Evolutionary conservation across 163 green algal species (phyloP).

Genomic region (Scenedesmus sp.): DNA sequence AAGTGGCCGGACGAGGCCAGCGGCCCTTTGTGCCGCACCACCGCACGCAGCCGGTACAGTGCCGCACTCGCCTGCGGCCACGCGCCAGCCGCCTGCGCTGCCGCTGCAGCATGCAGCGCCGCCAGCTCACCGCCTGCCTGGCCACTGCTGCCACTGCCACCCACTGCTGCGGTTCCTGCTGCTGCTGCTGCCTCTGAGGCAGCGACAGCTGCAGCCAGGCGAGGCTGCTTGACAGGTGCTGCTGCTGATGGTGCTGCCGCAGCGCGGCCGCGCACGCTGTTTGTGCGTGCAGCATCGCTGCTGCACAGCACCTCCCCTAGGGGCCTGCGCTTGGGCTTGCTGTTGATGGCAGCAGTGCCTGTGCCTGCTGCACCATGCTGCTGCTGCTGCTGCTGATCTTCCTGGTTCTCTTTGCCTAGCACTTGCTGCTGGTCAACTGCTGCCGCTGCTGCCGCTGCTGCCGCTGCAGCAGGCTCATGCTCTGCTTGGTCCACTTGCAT

Average conservation of each 20-base stretch:
- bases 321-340: neutral
- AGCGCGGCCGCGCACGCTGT: neutral
- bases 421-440: neutral
- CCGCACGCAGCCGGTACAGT: slow-evolving; percentile 26
- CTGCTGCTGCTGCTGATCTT: neutral
- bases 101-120: neutral
- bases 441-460: slow-evolving; percentile 23
- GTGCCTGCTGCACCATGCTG: neutral
- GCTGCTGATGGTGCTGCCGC: neutral
- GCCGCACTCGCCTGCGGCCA: slow-evolving; percentile 26
- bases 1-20: slow-evolving; percentile 43
- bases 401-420: neutral
- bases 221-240: slow-evolving; percentile 21
- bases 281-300: neutral
- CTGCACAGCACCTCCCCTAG: slow-evolving; percentile 29
- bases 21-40: slow-evolving; percentile 48
- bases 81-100: neutral
- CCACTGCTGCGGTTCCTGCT: slow-evolving; percentile 7
- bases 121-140: neutral
- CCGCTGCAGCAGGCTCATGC: neutral
- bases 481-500: slow-evolving; percentile 2
- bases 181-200: slow-evolving; percentile 18
- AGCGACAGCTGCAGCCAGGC: neutral
- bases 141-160: neutral
- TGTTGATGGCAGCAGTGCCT: neutral